Conservation (phyloP, 2,329 filamentous ascomycete genomes). For the Colletotrichum caudatum region DNA sequence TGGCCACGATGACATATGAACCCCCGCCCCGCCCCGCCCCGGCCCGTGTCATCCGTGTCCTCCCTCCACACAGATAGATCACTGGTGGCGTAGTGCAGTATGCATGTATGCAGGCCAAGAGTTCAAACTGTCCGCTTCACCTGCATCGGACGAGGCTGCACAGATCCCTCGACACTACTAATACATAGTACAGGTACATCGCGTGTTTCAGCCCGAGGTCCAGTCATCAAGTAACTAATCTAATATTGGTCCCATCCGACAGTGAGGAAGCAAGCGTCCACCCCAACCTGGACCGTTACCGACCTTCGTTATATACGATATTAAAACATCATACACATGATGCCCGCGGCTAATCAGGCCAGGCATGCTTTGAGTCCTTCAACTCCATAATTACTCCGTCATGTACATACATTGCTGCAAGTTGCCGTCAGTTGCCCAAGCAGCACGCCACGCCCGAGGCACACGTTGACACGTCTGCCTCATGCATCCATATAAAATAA, state of each 20-base stretch:
- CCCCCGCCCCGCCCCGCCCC: background rate
- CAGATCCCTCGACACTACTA: background rate
- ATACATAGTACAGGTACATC: background rate
- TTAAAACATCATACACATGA: conserved; percentile 39
- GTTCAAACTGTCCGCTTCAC: background rate
- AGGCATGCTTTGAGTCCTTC: conserved; percentile 19
- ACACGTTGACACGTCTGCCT: background rate
- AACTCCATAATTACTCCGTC: conserved; percentile 36
- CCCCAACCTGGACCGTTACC: conserved; percentile 15
- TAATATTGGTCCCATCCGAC: conserved; percentile 17
- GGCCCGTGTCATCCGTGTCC: conserved; percentile 1
- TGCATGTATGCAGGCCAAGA: conserved; percentile 9
- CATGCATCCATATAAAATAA: conserved; percentile 18
- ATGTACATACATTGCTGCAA: conserved; percentile 39
- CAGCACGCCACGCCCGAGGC: conserved; percentile 22
- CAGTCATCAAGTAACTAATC: background rate
- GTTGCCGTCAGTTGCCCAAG: background rate
- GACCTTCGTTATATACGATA: conserved; percentile 35
- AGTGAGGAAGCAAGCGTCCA: conserved; percentile 8
- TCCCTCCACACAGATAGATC: background rate
- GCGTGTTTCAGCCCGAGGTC: background rate
- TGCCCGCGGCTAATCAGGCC: conserved; percentile 17
- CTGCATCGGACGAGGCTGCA: background rate
- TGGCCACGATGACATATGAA: background rate
- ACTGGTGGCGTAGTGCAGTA: too few species aligned